Percentiles rank a stretch among this genome's conserved stretches.
Conservation (phyloP, 73 alveolate species). For the Blepharisma stoltei region DNA sequence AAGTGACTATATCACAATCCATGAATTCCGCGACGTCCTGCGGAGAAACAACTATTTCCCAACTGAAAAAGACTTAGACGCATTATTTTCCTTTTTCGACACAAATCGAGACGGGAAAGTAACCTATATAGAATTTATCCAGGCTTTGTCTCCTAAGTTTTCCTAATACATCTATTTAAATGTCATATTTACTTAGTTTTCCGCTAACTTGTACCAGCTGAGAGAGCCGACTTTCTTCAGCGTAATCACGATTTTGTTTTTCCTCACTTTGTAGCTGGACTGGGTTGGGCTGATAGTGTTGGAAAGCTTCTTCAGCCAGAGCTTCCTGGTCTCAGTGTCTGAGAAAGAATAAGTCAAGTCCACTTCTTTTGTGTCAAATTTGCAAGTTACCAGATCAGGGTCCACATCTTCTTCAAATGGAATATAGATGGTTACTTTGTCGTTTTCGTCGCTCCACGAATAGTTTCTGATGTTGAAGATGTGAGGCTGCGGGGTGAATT, state of each 20-base stretch:
- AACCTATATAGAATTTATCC: too few relatives aligned
- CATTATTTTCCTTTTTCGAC: too few relatives aligned
- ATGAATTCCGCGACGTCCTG: too few relatives aligned
- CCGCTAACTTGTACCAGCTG: slow-evolving; percentile 23
- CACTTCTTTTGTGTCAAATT: slow-evolving; percentile 11
- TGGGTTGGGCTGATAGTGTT: not conserved
- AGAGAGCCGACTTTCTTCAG: not conserved
- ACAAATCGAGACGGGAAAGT: too few relatives aligned
- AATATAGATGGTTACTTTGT: slow-evolving; percentile 5
- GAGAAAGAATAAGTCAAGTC: not conserved
- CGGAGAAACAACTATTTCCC: too few relatives aligned
- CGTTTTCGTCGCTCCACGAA: not conserved
- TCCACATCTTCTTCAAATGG: slow-evolving; percentile 13
- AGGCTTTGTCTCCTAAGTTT: too few relatives aligned
- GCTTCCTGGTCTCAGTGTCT: slow-evolving; percentile 6
- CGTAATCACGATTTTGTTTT: slow-evolving; percentile 5
- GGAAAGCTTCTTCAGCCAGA: not conserved
- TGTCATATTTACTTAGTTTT: not conserved
- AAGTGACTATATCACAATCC: too few relatives aligned
- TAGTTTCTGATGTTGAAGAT: not conserved
- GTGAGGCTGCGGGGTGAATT: not conserved
- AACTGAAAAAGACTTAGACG: too few relatives aligned
- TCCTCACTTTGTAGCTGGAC: not conserved
- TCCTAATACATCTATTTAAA: not conserved
- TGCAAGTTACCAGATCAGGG: not conserved